Evolutionary conservation across 208 protist species (phyloP).

Genomic region (Leishmania lainsoni): DNA sequence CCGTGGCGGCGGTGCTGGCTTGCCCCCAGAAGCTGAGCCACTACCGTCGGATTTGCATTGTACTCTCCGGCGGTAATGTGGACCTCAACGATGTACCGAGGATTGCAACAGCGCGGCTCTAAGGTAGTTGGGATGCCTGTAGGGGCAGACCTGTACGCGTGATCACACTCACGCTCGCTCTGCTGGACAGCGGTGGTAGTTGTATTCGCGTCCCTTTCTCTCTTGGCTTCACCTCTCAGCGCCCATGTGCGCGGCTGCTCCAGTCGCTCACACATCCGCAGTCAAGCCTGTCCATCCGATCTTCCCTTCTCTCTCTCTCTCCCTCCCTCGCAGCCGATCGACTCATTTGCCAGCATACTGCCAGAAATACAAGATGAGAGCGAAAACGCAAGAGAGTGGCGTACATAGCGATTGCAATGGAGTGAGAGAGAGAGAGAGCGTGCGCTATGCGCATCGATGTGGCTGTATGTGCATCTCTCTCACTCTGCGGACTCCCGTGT

Average conservation of each 20-base stretch:
- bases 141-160: neutral
- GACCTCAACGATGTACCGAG: constrained; percentile 47
- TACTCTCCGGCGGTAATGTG: constrained; percentile 72
- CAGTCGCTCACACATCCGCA: neutral
- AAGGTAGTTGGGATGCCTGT: constrained; percentile 7
- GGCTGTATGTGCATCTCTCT: too few relatives aligned
- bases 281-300: neutral
- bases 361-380: too few relatives aligned
- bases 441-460: too few relatives aligned
- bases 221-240: neutral
- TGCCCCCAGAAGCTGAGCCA: constrained; percentile 39
- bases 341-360: too few relatives aligned
- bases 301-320: too few relatives aligned
- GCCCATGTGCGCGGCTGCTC: neutral
- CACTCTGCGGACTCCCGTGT: too few relatives aligned
- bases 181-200: neutral
- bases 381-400: too few relatives aligned
- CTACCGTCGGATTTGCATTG: constrained; percentile 52
- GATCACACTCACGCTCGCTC: neutral
- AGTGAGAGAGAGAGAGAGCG: too few relatives aligned
- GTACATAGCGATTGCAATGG: too few relatives aligned
- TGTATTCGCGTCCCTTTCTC: neutral
- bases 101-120: constrained; percentile 41
- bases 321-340: too few relatives aligned
- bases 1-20: constrained; percentile 66